Conservation (phyloP, 2,329 filamentous ascomycete species). For the Penicillium sp. region DNA sequence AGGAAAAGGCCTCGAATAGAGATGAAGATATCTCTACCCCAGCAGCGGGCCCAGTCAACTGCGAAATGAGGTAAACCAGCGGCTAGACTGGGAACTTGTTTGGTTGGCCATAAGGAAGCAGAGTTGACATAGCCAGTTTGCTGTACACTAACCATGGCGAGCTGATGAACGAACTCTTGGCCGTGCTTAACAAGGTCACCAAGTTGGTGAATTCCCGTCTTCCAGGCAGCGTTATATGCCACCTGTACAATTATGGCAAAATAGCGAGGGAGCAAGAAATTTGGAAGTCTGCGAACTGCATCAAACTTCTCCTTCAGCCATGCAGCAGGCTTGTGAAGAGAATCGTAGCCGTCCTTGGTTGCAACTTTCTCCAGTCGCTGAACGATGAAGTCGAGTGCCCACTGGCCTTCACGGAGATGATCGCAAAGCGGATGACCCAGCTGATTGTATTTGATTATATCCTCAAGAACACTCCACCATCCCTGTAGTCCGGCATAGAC, state of each 20-base stretch:
- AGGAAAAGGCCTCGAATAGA: slow-evolving; percentile 90
- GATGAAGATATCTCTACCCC: slow-evolving; percentile 97
- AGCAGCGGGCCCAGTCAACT: slow-evolving; percentile 91
- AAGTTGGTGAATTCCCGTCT: slow-evolving; percentile 79
- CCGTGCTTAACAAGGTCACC: slow-evolving; percentile 75
- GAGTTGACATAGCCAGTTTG: slow-evolving; percentile 88
- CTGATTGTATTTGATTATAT: slow-evolving; percentile 85
- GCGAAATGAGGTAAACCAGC: slow-evolving; percentile 94
- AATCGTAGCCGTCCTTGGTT: slow-evolving; percentile 63
- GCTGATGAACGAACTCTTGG: slow-evolving; percentile 84
- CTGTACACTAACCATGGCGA: slow-evolving; percentile 91
- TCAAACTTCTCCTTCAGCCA: slow-evolving; percentile 89
- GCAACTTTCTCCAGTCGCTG: slow-evolving; percentile 76
- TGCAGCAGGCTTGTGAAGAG: slow-evolving; percentile 66
- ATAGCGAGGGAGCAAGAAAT: slow-evolving; percentile 87
- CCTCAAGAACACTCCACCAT: slow-evolving; percentile 91
- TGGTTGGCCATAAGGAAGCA: slow-evolving; percentile 85
- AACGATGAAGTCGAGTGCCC: slow-evolving; percentile 88
- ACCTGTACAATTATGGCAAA: slow-evolving; percentile 89
- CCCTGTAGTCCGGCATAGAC: slow-evolving; percentile 98
- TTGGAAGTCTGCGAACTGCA: slow-evolving; percentile 81
- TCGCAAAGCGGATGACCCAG: slow-evolving; percentile 92
- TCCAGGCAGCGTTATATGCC: slow-evolving; percentile 81
- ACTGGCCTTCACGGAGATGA: slow-evolving; percentile 87
- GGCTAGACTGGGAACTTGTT: slow-evolving; percentile 81